Conservation (phyloP, 495 filamentous ascomycete species). For the Glonium stellatum region DNA sequence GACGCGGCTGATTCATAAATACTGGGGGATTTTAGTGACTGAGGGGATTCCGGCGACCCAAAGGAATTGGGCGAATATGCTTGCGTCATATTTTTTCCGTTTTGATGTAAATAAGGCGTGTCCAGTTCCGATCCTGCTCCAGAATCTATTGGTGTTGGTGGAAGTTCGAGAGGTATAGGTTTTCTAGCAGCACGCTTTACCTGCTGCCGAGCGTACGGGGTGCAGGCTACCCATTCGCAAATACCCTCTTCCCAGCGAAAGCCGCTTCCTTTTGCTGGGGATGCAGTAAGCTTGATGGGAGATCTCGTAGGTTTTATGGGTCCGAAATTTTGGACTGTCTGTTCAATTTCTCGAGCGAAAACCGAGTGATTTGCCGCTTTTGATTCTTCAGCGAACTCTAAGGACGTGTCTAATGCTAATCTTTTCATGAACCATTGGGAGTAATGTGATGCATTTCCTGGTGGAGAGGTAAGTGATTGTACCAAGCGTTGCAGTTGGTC, state of each 20-base stretch:
- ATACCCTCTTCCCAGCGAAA: conserved; percentile 30
- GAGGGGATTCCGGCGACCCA: neutral
- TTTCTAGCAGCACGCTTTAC: conserved; percentile 4
- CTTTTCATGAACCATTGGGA: conserved; percentile 19
- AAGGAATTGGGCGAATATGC: neutral
- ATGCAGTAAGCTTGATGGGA: conserved; percentile 3
- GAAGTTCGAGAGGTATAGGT: neutral
- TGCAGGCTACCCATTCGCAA: conserved; percentile 27
- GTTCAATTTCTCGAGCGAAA: conserved; percentile 20
- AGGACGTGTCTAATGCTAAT: conserved; percentile 16
- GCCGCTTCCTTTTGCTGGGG: conserved; percentile 11
- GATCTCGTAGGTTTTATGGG: conserved; percentile 5
- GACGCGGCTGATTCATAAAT: neutral
- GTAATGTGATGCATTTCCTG: conserved; percentile 5
- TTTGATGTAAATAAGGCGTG: neutral
- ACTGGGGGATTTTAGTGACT: neutral
- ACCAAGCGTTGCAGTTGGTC: conserved; percentile 17
- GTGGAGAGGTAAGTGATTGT: conserved; percentile 2
- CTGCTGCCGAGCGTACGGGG: conserved; percentile 19
- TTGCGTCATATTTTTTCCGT: neutral
- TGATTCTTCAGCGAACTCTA: conserved; percentile 22
- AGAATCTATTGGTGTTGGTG: neutral
- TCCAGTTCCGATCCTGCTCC: neutral
- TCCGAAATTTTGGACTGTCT: conserved; percentile 10
- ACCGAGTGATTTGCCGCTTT: conserved; percentile 11